Evolutionary conservation across 441 rosid species (phyloP).

Genomic region (Raphanus hybrid): DNA sequence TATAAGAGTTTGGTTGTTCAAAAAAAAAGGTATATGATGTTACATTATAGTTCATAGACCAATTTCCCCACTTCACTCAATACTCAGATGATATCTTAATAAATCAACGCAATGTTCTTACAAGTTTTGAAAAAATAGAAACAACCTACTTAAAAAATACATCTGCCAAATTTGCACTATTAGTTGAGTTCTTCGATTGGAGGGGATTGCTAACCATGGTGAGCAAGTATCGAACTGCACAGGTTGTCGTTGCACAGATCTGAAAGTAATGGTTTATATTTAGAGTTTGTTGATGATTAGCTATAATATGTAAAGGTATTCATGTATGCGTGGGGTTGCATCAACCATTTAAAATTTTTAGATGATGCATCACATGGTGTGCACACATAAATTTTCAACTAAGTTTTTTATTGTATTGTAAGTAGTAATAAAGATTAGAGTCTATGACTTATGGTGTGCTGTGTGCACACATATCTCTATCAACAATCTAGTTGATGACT

Average conservation of each 20-base stretch:
- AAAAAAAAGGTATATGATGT: neutral
- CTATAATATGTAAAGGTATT: no score
- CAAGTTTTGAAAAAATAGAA: neutral
- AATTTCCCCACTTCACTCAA: neutral
- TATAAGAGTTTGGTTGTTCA: no score
- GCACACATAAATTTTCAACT: neutral
- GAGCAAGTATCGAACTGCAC: no score
- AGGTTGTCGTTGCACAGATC: no score
- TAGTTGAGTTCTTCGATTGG: no score
- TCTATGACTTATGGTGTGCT: neutral
- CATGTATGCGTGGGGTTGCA: neutral
- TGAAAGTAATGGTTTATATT: neutral
- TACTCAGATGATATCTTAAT: neutral
- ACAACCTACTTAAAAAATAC: neutral
- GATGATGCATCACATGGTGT: neutral
- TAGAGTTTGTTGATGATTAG: no score
- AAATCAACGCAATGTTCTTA: neutral
- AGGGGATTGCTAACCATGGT: no score
- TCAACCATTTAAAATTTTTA: no score
- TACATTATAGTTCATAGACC: neutral
- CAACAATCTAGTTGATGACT: slow-evolving; percentile 10
- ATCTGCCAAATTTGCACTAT: neutral
- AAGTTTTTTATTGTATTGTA: neutral
- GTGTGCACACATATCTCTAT: neutral
- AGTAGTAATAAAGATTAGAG: neutral